Conservation (phyloP, 495 filamentous ascomycete genomes). For the Tuber aestivum region DNA sequence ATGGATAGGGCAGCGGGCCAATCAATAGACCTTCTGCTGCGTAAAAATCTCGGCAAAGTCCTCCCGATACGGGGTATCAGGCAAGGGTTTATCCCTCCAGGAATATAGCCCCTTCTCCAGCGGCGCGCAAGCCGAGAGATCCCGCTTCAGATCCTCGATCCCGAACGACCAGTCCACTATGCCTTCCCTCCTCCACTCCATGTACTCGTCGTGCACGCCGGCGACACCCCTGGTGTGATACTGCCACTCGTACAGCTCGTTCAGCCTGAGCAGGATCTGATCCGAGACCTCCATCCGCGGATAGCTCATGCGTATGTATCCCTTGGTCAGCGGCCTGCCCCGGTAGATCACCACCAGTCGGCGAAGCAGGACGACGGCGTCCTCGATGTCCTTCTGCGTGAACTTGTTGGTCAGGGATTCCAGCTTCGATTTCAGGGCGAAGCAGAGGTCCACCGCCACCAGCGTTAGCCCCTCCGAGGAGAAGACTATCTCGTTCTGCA, state of each 20-base stretch:
- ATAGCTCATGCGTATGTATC: constrained; percentile 40
- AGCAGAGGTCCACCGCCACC: constrained; percentile 37
- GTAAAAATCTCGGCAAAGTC: constrained; percentile 21
- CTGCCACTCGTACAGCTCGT: constrained; percentile 35
- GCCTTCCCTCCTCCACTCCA: constrained; percentile 40
- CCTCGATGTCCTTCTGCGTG: constrained; percentile 21
- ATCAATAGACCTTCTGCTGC: constrained; percentile 9
- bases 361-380: constrained; percentile 36
- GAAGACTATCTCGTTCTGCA: constrained; percentile 41
- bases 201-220: constrained; percentile 42
- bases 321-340: constrained; percentile 37
- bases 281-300: constrained; percentile 32
- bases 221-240: constrained; percentile 32
- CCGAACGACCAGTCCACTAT: constrained; percentile 28
- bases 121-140: constrained; percentile 7
- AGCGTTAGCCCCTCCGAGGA: constrained; percentile 41
- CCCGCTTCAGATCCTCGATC: constrained; percentile 27
- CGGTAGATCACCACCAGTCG: constrained; percentile 35
- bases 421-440: constrained; percentile 37
- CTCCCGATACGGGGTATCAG: constrained; percentile 26
- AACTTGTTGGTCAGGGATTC: constrained; percentile 20
- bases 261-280: constrained; percentile 34
- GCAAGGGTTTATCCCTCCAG: constrained; percentile 26
- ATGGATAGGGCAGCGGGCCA: not conserved
- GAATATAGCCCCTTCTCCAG: constrained; percentile 16